These are phyloP conservation scores for Alloascoidea hylecoeti DNA, from an alignment of 805 yeast genomes.

Conservation along the genomic window DNA sequence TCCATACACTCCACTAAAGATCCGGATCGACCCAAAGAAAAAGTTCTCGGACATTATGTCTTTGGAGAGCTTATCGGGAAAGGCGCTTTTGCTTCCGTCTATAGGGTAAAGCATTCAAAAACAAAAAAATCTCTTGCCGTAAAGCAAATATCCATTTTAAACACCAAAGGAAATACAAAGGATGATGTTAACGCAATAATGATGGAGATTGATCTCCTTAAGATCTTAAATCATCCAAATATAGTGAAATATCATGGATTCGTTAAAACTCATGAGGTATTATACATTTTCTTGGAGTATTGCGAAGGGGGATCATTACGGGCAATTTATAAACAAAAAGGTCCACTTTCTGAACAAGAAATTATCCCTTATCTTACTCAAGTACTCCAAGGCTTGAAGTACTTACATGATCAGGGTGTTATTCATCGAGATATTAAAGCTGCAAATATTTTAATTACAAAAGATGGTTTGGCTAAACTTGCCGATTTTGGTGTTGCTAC, in stretches of 20 bases:
- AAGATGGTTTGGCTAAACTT: constrained; percentile 48
- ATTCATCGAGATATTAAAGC: constrained; percentile 72
- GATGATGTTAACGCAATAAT: constrained; percentile 27
- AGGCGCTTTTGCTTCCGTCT: constrained; percentile 89
- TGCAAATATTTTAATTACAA: constrained; percentile 52
- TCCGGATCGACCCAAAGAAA: too few relatives aligned
- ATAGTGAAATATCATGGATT: constrained; percentile 60
- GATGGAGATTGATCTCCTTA: constrained; percentile 59
- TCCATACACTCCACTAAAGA: too few relatives aligned
- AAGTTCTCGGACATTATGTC: too few relatives aligned
- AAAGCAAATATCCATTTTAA: constrained; percentile 53
- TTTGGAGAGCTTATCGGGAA: constrained; percentile 56
- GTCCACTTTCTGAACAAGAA: constrained; percentile 40
- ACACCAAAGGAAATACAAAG: constrained; percentile 16
- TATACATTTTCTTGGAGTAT: constrained; percentile 48
- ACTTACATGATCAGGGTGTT: constrained; percentile 58
- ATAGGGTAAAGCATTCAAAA: constrained; percentile 50
- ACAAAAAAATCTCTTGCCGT: constrained; percentile 67
- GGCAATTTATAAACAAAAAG: constrained; percentile 33
- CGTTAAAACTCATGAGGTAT: constrained; percentile 33
- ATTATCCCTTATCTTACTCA: constrained; percentile 35
- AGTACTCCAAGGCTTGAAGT: constrained; percentile 44
- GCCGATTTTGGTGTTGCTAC: constrained; percentile 76
- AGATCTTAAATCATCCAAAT: constrained; percentile 48
- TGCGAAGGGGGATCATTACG: constrained; percentile 55